These are phyloP conservation scores for Diaporthe citriasiana DNA, from an alignment of 2,329 filamentous ascomycete genomes.

Conservation along the genomic window DNA sequence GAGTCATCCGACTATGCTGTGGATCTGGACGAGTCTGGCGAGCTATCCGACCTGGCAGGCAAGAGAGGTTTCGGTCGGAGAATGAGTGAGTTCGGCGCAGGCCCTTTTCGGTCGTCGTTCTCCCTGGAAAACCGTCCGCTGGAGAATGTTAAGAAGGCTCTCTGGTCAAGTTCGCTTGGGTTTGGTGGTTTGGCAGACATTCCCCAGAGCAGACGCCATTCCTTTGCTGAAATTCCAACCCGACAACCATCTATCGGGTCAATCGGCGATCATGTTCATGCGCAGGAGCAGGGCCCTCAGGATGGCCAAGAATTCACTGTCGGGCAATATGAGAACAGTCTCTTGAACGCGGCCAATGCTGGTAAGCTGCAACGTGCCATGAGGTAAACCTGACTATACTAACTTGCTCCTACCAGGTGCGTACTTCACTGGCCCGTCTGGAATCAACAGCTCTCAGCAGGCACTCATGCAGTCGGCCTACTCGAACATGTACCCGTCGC, in stretches of 20 bases:
- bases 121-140: conserved; percentile 73
- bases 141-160: conserved; percentile 76
- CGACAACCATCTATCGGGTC: conserved; percentile 75
- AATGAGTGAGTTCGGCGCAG: conserved; percentile 70
- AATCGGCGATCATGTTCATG: conserved; percentile 64
- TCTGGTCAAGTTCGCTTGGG: conserved; percentile 80
- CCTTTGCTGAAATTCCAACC: conserved; percentile 79
- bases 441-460: conserved; percentile 52
- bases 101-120: conserved; percentile 62
- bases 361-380: conserved; percentile 41
- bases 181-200: conserved; percentile 74
- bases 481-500: conserved; percentile 60
- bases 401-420: conserved; percentile 50
- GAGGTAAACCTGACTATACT: conserved; percentile 48
- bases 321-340: conserved; percentile 56
- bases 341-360: conserved; percentile 53
- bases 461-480: conserved; percentile 55
- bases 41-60: conserved; percentile 61
- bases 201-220: conserved; percentile 83
- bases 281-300: conserved; percentile 61
- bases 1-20: conserved; percentile 78
- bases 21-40: conserved; percentile 75
- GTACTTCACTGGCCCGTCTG: conserved; percentile 55
- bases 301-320: conserved; percentile 61
- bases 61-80: conserved; percentile 64